Base-by-base conservation (phyloP, 139 green algal genomes). In the Tetratostichococcus sp. region DNA sequence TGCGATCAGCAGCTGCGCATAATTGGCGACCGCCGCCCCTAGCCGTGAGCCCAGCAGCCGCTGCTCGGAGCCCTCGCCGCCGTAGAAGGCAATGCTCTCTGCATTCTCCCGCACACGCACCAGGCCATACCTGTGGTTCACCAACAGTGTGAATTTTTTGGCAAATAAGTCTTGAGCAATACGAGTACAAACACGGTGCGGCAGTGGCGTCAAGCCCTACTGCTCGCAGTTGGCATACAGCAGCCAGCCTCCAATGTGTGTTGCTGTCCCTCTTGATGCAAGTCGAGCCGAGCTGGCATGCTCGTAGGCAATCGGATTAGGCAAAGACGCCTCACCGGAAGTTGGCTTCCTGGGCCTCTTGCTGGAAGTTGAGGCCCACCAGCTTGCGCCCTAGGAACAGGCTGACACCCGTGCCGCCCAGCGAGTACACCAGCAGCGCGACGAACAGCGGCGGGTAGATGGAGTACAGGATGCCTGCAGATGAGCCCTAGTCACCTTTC, bases 401-500 rank as follows among this genome's bases (percentile, higher is more conserved):
- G 25, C 86, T 94, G 31, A 91, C 83, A 4, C 78, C 87, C 3
- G 95, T 99, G 50, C 95, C 95, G 0, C 94, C 94, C 16, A 97
- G 34, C 1, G 93, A 90, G 81, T 99, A 99, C 3, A 91, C 71
- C 0, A 98, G 34, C 34, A 99, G 84, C 17, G 92, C 95, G 11
- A 74, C 86, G 84, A 99, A 99, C 30, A 99, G 88, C 0, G 95
- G 95, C 0, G 95, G 95, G 83, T 99, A 99, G 77, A 99, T 99
- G 75, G 80, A 87, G 85, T 92, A 99, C 65, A 99, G 83, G 83
- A 99, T 99, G 73, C 89, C 92, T n/a, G n/a, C n/a, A n/a, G n/a
- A n/a, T n/a, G n/a, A n/a, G n/a, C n/a, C n/a, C n/a, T n/a, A n/a
- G n/a, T n/a, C n/a, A n/a, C n/a, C n/a, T n/a, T n/a, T n/a, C n/a